Evolutionary conservation across 129 eudicot genomes (phyloP), one percentile per base, ranked within the genome.

Genomic region (Centella asiatica): DNA sequence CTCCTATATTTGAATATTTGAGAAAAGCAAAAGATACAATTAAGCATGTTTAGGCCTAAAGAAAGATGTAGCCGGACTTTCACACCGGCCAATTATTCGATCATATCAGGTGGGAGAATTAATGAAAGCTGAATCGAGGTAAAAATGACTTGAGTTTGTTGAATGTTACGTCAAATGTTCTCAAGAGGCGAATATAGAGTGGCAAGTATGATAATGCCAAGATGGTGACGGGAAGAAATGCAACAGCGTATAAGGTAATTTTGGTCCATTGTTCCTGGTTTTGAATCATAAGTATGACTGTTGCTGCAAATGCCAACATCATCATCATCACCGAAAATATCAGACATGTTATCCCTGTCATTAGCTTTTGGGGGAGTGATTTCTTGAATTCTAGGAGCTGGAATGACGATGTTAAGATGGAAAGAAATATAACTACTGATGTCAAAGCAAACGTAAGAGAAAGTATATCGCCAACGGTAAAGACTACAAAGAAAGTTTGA

Each of bases 281-380:
- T 6, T 15, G 51, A 22, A 75, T 49, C 53, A 69, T 71, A 20
- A 80, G 66, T 28, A 80, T 51, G 33, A 75, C 62, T 3, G 85
- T 80, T 4, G 81, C 80, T 19, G 73, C 78, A 52, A 80, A 80
- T 18, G 85, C 55, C 18, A 75, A 34, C 78, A 75, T 80, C 85
- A 80, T 71, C 85, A 68, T 79, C 15, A 81, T 19, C 54, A 75
- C 80, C 1, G 85, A 68, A 5, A 75, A 26, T 29, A 80, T 62
- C 51, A 80, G 54, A 18, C 76, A 22, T 25, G 65, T 12, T 7
- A 80, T 45, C 25, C 74, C 78, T 2, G 58, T 13, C 68, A 67
- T 18, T 57, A 71, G 62, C 60, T 68, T 75, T 18, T 67, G 58
- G 15, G 60, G 72, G 34, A 80, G 72, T 1, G 72, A 62, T 8